phyloP scores from a whole-genome alignment of 2,329 filamentous ascomycete genomes.

The Colletotrichum tamarilloi region DNA sequence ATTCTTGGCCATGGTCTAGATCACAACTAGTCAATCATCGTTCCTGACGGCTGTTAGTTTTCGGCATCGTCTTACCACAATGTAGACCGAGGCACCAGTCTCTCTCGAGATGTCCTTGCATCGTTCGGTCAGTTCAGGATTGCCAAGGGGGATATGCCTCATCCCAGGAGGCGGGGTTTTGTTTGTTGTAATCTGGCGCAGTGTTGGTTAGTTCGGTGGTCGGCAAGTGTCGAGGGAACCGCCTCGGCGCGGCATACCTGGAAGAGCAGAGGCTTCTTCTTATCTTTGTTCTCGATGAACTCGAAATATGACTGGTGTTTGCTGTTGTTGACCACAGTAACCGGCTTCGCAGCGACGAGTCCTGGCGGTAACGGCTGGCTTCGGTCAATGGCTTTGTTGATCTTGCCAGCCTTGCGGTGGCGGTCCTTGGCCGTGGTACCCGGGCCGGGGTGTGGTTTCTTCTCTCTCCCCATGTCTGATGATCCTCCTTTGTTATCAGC shows the following conservation, averaged over 20 bases:
- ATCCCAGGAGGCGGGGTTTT: conserved; percentile 68
- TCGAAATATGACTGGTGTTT: conserved; percentile 74
- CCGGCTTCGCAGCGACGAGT: conserved; percentile 50
- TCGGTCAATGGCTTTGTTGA: conserved; percentile 39
- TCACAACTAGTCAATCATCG: background rate
- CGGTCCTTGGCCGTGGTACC: conserved; percentile 35
- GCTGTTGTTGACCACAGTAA: conserved; percentile 51
- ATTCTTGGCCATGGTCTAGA: conserved; percentile 27
- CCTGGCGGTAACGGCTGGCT: conserved; percentile 47
- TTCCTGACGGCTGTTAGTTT: background rate
- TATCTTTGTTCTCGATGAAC: conserved; percentile 72
- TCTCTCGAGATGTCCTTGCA: conserved; percentile 76
- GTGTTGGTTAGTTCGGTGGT: conserved; percentile 15
- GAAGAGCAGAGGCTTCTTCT: conserved; percentile 72
- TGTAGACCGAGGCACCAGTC: conserved; percentile 72
- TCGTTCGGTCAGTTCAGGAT: conserved; percentile 67
- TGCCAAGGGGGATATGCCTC: conserved; percentile 71
- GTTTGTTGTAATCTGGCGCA: conserved; percentile 61
- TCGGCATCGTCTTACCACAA: conserved; percentile 63
- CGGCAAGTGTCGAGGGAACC: background rate
- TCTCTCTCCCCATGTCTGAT: conserved; percentile 37
- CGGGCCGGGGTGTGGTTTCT: conserved; percentile 28
- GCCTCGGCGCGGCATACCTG: conserved; percentile 56
- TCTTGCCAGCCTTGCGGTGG: conserved; percentile 26
- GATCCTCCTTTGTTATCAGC: conserved; percentile 15